Conservation (phyloP, 352 stramenopile species). For the Phytophthora pinifolia region DNA sequence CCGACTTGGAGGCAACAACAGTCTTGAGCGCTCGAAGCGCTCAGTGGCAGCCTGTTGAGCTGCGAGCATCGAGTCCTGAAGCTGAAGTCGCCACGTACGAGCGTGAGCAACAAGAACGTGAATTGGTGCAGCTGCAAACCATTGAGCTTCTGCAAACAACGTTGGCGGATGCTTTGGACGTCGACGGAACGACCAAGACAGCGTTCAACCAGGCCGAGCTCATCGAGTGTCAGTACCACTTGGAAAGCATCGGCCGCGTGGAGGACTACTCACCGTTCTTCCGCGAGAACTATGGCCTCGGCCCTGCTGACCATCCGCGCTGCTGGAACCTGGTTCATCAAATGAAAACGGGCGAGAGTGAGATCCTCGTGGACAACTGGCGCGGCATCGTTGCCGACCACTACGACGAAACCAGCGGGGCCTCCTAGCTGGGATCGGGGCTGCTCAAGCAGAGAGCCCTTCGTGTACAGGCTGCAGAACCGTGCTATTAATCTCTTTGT, state of each 20-base stretch:
- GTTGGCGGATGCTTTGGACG: slow-evolving; percentile 7
- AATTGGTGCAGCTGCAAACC: slow-evolving; percentile 20
- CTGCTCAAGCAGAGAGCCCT: too few relatives aligned
- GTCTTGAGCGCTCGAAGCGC: slow-evolving; percentile 3
- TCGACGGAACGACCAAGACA: slow-evolving; percentile 29
- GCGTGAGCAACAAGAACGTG: slow-evolving; percentile 18
- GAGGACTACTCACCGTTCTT: slow-evolving; percentile 38
- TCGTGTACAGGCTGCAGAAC: slow-evolving; percentile 4
- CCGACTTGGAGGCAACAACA: not conserved
- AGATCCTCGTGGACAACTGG: slow-evolving; percentile 20
- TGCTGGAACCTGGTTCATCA: slow-evolving; percentile 25
- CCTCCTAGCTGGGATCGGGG: too few relatives aligned
- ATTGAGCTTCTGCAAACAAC: slow-evolving; percentile 25
- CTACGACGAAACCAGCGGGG: slow-evolving; percentile 3
- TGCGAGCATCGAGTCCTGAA: too few relatives aligned
- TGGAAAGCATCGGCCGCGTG: slow-evolving; percentile 20
- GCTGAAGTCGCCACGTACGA: slow-evolving; percentile 5
- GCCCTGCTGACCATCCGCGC: slow-evolving; percentile 13
- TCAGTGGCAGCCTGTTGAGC: slow-evolving; percentile 2
- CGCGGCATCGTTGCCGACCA: slow-evolving; percentile 14
- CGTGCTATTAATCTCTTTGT: slow-evolving; percentile 25
- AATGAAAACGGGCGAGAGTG: slow-evolving; percentile 7
- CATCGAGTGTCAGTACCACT: slow-evolving; percentile 36
- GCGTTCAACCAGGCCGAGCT: slow-evolving; percentile 33
- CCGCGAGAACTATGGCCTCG: slow-evolving; percentile 26